A percentile compares a stretch with the other conserved stretches of the same genome.
These are phyloP conservation scores for Phoenix dactylifera DNA, from an alignment of 176 grass and related monocot species.

Conservation along the genomic window DNA sequence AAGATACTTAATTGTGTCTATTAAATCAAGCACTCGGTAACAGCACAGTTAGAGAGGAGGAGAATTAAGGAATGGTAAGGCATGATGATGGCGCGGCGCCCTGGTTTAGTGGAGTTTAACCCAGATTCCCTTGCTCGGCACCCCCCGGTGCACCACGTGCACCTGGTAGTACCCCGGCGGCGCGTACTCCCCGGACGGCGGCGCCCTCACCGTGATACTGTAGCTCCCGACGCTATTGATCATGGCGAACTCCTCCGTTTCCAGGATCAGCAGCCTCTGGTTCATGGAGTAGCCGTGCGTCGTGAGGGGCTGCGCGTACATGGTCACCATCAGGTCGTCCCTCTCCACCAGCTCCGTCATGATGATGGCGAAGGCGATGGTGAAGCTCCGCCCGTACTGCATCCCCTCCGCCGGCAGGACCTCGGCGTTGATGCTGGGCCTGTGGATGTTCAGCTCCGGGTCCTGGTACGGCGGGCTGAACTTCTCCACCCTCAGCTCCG, in stretches of 20 bases:
- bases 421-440: constrained; percentile 30
- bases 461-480: constrained; percentile 64
- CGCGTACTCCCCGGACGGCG: constrained; percentile 35
- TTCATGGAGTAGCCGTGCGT: constrained; percentile 85
- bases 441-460: neutral
- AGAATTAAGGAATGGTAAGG: no score
- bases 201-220: constrained; percentile 30
- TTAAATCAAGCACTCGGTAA: no score
- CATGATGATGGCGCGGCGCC: no score
- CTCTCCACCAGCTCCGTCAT: neutral
- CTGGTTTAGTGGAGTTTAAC: constrained; percentile 29
- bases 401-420: constrained; percentile 31
- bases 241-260: constrained; percentile 15
- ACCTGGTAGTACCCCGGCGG: constrained; percentile 73
- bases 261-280: constrained; percentile 63
- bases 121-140: constrained; percentile 52
- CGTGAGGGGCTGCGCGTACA: constrained; percentile 83
- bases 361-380: constrained; percentile 27
- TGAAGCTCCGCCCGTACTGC: constrained; percentile 38
- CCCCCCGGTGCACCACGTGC: constrained; percentile 37
- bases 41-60: no score
- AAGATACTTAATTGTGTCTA: no score
- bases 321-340: constrained; percentile 41
- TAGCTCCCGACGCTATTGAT: constrained; percentile 9
- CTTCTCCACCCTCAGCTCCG: constrained; percentile 76